Evolutionary conservation across 1,139 yeast species (phyloP), one percentile per base, ranked within the genome.

Genomic region (Protomyces gravidus): DNA sequence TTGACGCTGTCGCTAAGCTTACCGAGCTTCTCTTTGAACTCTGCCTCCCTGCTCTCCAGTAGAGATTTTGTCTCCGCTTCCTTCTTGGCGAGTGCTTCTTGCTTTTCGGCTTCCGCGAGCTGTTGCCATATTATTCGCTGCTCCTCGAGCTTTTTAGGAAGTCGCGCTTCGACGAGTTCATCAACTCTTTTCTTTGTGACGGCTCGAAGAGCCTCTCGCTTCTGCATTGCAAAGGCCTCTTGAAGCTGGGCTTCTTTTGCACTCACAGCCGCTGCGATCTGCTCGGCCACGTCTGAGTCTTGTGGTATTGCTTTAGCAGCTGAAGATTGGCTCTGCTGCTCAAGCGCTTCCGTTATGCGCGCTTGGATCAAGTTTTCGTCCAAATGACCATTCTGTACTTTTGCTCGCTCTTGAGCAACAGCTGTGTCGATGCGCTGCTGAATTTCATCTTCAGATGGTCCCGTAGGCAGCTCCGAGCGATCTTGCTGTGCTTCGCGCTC

Each of bases 21-120:
- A 53, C 75, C 73, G 62, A 74, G 72, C 6, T 76, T 73, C 57
- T 75, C 75, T 33, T 73, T 75, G 55, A 74, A 72, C 2, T 75
- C 70, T 42, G 68, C 68, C 64, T 75, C 51, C 36, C 21, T 36
- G 25, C 46, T 59, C 33, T 53, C 59, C 11, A 36, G 45, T 1
- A 57, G 55, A 3, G 36, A 70, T 67, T 73, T 74, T 39, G 69
- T 67, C 28, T 68, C 72, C 6, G 72, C 71, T 48, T 75, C 66
- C 17, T 66, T 60, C 36, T 63, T 51, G 45, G 55, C 59, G 45
- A 46, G 62, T 42, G 64, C 63, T n/a, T 63, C 63, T 32, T 66
- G 45, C 50, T 68, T 46, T 17, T 61, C 50, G 45, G 47, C 57
- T 26, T 57, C 62, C 11, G 61, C 60, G 3, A 58, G 61, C 13